A percentile compares a stretch with the other conserved stretches of the same genome.
Evolutionary conservation across 352 stramenopile species (phyloP).

Genomic region (Globisporangium mamillatum): DNA sequence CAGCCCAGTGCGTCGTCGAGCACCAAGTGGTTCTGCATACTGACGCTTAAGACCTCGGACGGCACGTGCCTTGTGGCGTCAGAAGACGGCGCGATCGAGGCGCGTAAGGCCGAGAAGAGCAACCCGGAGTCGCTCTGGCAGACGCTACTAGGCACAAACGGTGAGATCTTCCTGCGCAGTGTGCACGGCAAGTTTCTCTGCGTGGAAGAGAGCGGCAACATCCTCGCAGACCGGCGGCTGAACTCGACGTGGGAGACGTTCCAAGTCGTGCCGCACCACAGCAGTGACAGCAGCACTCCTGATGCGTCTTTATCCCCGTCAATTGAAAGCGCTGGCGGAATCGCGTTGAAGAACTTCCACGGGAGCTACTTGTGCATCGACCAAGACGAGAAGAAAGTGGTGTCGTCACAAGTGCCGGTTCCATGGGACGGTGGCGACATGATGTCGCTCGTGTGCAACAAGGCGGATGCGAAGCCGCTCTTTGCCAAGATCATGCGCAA

Average conservation of each 20-base stretch:
- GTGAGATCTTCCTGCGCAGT: conserved; percentile 71
- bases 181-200: conserved; percentile 84
- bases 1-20: conserved; percentile 30
- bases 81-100: conserved; percentile 61
- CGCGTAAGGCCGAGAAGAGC: conserved; percentile 20
- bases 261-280: conserved; percentile 64
- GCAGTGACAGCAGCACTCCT: conserved; percentile 1
- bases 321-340: conserved; percentile 25
- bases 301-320: not conserved
- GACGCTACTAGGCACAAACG: conserved; percentile 51
- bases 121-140: conserved; percentile 63
- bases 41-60: conserved; percentile 59
- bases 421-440: conserved; percentile 71
- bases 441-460: conserved; percentile 77
- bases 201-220: conserved; percentile 67
- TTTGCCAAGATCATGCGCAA: conserved; percentile 73
- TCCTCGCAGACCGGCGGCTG: conserved; percentile 61
- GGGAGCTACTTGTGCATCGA: conserved; percentile 78
- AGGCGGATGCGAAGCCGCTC: conserved; percentile 41
- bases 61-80: conserved; percentile 66
- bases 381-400: conserved; percentile 31
- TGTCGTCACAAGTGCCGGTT: conserved; percentile 47
- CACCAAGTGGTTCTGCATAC: conserved; percentile 70
- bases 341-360: conserved; percentile 77
- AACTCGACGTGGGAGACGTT: conserved; percentile 90